Conservation (phyloP, 2,329 filamentous ascomycete genomes). For the Verticillium klebahnii region DNA sequence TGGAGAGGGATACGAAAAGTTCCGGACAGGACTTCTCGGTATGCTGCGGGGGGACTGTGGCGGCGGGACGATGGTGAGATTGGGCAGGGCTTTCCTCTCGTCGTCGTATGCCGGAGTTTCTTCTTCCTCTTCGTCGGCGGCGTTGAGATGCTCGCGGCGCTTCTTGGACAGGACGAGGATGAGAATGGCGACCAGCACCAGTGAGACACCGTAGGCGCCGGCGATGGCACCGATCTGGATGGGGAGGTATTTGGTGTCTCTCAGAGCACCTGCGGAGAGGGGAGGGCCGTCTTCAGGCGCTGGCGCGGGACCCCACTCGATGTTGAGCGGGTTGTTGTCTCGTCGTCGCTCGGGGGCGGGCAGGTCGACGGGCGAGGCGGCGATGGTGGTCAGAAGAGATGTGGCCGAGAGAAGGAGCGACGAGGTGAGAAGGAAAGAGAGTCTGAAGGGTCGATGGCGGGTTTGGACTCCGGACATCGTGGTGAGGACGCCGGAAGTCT, state of each 20-base stretch:
- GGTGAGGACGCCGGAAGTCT: conserved; percentile 22
- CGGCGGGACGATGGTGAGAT: conserved; percentile 13
- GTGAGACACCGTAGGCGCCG: conserved; percentile 73
- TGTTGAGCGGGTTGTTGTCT: conserved; percentile 33
- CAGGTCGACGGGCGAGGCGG: neutral
- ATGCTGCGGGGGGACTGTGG: conserved; percentile 16
- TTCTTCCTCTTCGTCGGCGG: conserved; percentile 45
- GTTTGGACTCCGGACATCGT: conserved; percentile 35
- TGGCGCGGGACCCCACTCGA: conserved; percentile 53
- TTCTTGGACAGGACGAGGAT: conserved; percentile 57
- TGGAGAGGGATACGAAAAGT: conserved; percentile 50
- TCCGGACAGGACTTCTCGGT: conserved; percentile 27
- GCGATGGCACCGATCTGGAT: conserved; percentile 80
- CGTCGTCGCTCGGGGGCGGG: conserved; percentile 13
- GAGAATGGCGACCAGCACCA: conserved; percentile 67
- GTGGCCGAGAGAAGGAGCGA: conserved; percentile 11
- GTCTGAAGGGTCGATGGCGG: conserved; percentile 20
- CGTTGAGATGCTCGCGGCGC: conserved; percentile 46
- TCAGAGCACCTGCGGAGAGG: conserved; percentile 51
- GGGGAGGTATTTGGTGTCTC: conserved; percentile 61
- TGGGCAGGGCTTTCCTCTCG: conserved; percentile 20
- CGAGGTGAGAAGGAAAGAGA: conserved; percentile 20
- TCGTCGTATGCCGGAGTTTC: conserved; percentile 42
- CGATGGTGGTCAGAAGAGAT: conserved; percentile 11
- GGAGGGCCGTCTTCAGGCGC: conserved; percentile 56